These are phyloP conservation scores for Fremontodendron californicum DNA, from an alignment of 345 rosid species.

Conservation along the genomic window DNA sequence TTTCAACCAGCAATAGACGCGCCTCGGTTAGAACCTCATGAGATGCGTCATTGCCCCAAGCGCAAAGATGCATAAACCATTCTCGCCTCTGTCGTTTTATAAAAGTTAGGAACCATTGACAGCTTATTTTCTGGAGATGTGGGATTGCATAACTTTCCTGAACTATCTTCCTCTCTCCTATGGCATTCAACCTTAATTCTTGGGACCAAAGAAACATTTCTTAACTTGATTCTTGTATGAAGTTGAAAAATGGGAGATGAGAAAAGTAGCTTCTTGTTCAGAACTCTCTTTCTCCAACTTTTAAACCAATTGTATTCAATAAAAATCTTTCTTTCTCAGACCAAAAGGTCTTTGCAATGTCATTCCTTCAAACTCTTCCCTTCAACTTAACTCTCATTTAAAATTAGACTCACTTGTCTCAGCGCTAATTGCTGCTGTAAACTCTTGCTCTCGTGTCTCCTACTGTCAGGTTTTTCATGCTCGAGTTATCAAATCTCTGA, in stretches of 20 bases:
- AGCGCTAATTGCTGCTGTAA: constrained; percentile 33
- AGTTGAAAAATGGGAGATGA: constrained; percentile 25
- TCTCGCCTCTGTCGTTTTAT: neutral
- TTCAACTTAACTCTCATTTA: constrained; percentile 16
- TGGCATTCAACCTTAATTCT: neutral
- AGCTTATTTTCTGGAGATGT: neutral
- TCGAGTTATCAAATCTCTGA: constrained; percentile 41
- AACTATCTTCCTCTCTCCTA: neutral
- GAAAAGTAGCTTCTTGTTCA: constrained; percentile 9
- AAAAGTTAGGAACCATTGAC: neutral
- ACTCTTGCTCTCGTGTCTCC: constrained; percentile 33
- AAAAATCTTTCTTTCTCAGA: neutral
- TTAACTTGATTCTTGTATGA: neutral
- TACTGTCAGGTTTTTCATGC: constrained; percentile 40
- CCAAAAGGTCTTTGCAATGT: neutral
- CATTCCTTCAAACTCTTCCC: constrained; percentile 9
- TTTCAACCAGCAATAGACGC: constrained; percentile 42
- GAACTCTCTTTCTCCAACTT: neutral
- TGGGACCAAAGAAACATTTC: neutral
- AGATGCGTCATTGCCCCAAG: constrained; percentile 37
- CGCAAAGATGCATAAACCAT: neutral
- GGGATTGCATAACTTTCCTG: neutral
- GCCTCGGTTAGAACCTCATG: constrained; percentile 33
- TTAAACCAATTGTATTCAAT: neutral
- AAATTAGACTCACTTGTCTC: constrained; percentile 42